Conservation (phyloP, 2,329 filamentous ascomycete genomes). For the Phaeosphaeria sp. region DNA sequence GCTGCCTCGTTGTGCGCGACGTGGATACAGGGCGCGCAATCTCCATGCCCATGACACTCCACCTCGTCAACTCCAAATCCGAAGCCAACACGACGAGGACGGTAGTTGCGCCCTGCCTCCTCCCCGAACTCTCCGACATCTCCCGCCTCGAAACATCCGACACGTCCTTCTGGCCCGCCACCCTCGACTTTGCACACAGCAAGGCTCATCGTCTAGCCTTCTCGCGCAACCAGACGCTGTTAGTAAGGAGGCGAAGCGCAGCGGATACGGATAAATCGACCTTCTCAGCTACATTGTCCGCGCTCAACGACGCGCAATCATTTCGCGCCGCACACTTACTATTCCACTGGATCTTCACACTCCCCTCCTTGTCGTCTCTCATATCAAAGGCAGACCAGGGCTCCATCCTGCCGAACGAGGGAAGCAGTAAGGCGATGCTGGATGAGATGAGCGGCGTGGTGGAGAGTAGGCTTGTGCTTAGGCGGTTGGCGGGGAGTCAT, state of each 20-base stretch:
- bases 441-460: constrained; percentile 67
- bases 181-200: constrained; percentile 74
- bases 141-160: constrained; percentile 67
- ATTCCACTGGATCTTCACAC: constrained; percentile 77
- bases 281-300: constrained; percentile 78
- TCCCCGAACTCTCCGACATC: constrained; percentile 71
- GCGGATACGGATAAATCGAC: constrained; percentile 64
- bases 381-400: constrained; percentile 65
- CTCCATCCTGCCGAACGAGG: constrained; percentile 50
- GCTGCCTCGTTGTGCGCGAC: constrained; percentile 88
- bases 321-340: constrained; percentile 51
- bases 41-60: constrained; percentile 73
- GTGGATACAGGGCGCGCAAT: constrained; percentile 83
- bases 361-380: constrained; percentile 59
- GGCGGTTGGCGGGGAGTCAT: constrained; percentile 56
- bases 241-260: constrained; percentile 70
- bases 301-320: constrained; percentile 68
- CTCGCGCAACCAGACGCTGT: constrained; percentile 72
- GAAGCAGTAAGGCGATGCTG: constrained; percentile 55
- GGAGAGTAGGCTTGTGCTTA: constrained; percentile 74
- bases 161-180: constrained; percentile 80
- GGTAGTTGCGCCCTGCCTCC: constrained; percentile 63
- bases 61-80: constrained; percentile 54
- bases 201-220: constrained; percentile 70
- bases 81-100: constrained; percentile 34